A percentile compares a stretch with the other conserved stretches of the same genome.
These are phyloP conservation scores for Paramyrothecium roridum DNA, from an alignment of 2,329 filamentous ascomycete genomes.

Conservation along the genomic window DNA sequence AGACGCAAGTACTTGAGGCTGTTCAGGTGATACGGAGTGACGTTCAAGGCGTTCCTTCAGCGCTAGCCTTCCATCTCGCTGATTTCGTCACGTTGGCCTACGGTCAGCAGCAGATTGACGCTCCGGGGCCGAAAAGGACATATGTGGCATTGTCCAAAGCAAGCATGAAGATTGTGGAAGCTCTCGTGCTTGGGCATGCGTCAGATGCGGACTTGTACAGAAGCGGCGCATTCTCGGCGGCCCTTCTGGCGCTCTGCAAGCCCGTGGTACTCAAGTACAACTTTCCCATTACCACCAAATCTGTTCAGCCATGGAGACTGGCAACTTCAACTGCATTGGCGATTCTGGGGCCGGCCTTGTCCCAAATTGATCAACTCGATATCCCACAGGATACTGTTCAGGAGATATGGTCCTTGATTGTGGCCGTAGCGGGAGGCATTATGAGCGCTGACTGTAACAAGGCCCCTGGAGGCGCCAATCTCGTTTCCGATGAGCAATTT, in stretches of 20 bases:
- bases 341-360: slow-evolving; percentile 64
- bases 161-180: slow-evolving; percentile 68
- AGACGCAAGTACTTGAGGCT: slow-evolving; percentile 65
- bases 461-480: slow-evolving; percentile 40
- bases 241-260: slow-evolving; percentile 63
- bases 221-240: slow-evolving; percentile 62
- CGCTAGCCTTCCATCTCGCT: slow-evolving; percentile 66
- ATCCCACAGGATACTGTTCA: slow-evolving; percentile 44
- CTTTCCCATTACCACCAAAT: slow-evolving; percentile 70
- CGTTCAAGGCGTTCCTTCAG: slow-evolving; percentile 59
- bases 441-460: slow-evolving; percentile 59
- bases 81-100: slow-evolving; percentile 72
- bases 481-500: slow-evolving; percentile 71
- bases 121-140: slow-evolving; percentile 57
- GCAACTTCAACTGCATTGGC: slow-evolving; percentile 70
- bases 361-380: slow-evolving; percentile 50
- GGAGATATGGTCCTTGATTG: slow-evolving; percentile 68
- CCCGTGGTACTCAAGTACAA: slow-evolving; percentile 79
- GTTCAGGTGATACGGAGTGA: slow-evolving; percentile 67
- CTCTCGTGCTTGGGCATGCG: slow-evolving; percentile 56
- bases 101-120: slow-evolving; percentile 30
- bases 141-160: slow-evolving; percentile 88
- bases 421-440: slow-evolving; percentile 65
- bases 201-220: slow-evolving; percentile 65
- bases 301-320: slow-evolving; percentile 72